These are phyloP conservation scores for Madurella mycetomatis DNA, from an alignment of 2,329 filamentous ascomycete species.

Conservation along the genomic window DNA sequence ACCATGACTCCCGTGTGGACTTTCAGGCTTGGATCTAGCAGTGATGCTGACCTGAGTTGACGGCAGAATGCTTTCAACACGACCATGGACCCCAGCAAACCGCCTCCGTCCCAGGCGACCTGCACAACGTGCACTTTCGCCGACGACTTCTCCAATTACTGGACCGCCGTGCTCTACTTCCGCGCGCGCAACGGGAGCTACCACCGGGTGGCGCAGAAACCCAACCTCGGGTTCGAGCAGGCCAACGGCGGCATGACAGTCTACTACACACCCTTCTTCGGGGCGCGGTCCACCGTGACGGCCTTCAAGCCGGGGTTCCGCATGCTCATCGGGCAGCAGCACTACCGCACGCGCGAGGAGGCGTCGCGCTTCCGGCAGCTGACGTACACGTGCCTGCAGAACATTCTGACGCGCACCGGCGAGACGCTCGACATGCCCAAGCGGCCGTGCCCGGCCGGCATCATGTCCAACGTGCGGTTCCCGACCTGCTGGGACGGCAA, in stretches of 20 bases:
- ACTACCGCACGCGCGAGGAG: slow-evolving; percentile 25
- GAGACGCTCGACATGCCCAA: slow-evolving; percentile 39
- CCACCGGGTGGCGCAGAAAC: slow-evolving; percentile 29
- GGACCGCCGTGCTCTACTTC: slow-evolving; percentile 29
- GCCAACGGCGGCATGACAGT: slow-evolving; percentile 32
- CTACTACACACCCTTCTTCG: slow-evolving; percentile 31
- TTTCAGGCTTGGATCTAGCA: neutral
- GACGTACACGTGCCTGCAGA: slow-evolving; percentile 39
- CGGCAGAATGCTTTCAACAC: slow-evolving; percentile 36
- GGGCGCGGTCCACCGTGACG: slow-evolving; percentile 32
- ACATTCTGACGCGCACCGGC: slow-evolving; percentile 36
- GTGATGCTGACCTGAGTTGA: neutral
- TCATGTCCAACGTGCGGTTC: slow-evolving; percentile 42
- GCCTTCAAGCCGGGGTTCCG: slow-evolving; percentile 42
- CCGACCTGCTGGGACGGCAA: slow-evolving; percentile 56
- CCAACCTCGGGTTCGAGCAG: slow-evolving; percentile 31
- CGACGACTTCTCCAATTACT: slow-evolving; percentile 32
- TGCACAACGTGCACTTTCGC: slow-evolving; percentile 32
- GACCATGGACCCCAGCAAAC: slow-evolving; percentile 31
- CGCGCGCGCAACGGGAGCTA: slow-evolving; percentile 32
- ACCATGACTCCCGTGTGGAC: neutral
- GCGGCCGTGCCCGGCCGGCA: slow-evolving; percentile 36
- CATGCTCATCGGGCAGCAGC: slow-evolving; percentile 39
- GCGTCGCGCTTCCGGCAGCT: slow-evolving; percentile 33
- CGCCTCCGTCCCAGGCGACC: slow-evolving; percentile 21